A percentile compares a stretch with the other conserved stretches of the same genome.
Conservation (phyloP, 129 eudicot genomes). For the Chrysanthemum lavandulifolium region DNA sequence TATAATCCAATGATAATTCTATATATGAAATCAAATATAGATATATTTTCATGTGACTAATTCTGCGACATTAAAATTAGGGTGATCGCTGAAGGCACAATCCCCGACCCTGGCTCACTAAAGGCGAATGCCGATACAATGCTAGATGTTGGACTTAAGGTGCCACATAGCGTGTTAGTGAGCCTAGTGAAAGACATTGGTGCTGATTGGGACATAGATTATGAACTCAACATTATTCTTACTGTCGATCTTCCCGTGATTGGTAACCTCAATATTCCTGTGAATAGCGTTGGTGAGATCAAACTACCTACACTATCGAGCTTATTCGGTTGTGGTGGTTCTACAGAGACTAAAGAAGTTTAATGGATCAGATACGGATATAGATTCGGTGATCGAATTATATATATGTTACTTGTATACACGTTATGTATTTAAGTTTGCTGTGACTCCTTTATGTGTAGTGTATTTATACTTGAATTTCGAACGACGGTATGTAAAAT, state of each 20-base stretch:
- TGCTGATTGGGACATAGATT: slow-evolving; percentile 88
- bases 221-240: slow-evolving; percentile 48
- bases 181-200: slow-evolving; percentile 67
- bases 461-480: background rate
- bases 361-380: background rate
- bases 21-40: background rate
- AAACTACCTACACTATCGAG: slow-evolving; percentile 67
- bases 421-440: too few relatives aligned
- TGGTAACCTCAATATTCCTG: slow-evolving; percentile 67
- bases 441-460: too few relatives aligned
- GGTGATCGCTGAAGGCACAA: slow-evolving; percentile 68
- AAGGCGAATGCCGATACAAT: slow-evolving; percentile 55
- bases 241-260: slow-evolving; percentile 70
- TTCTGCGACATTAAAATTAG: slow-evolving; percentile 28
- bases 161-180: slow-evolving; percentile 63
- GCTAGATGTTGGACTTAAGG: slow-evolving; percentile 65
- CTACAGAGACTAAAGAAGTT: background rate
- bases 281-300: slow-evolving; percentile 65
- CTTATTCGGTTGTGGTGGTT: slow-evolving; percentile 29
- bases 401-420: slow-evolving; percentile 15
- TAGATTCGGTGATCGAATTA: background rate
- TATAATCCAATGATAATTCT: background rate
- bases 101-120: slow-evolving; percentile 88
- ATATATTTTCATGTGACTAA: background rate
- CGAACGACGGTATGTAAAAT: slow-evolving; percentile 9